phyloP scores from a whole-genome alignment of 2,329 filamentous ascomycete species.

The Lecanicillium sp. region DNA sequence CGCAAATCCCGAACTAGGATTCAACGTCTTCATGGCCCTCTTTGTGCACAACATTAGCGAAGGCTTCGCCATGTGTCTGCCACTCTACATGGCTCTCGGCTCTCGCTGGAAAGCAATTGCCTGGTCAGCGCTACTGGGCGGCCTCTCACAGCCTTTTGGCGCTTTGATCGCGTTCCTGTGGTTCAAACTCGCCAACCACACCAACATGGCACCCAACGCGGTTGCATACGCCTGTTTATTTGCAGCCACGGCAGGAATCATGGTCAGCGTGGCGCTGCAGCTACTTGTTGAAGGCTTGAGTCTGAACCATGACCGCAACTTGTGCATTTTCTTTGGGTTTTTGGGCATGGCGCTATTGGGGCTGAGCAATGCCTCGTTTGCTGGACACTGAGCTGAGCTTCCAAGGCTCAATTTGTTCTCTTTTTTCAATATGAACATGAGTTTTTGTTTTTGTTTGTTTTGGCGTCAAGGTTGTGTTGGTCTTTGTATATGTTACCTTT shows the following conservation, averaged over 20 bases:
- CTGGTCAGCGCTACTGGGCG: constrained; percentile 77
- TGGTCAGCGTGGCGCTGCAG: constrained; percentile 87
- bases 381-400: constrained; percentile 37
- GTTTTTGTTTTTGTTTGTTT: no score
- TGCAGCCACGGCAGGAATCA: constrained; percentile 83
- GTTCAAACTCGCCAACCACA: constrained; percentile 62
- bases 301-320: constrained; percentile 67
- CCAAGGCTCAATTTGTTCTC: neutral
- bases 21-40: constrained; percentile 88
- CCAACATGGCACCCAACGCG: constrained; percentile 40
- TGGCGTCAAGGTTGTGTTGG: no score
- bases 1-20: constrained; percentile 78
- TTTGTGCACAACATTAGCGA: constrained; percentile 99
- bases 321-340: constrained; percentile 77
- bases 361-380: constrained; percentile 75
- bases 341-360: constrained; percentile 83
- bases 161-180: constrained; percentile 77
- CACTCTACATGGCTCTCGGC: constrained; percentile 82
- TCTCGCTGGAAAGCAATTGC: constrained; percentile 75
- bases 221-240: constrained; percentile 75
- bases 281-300: constrained; percentile 80
- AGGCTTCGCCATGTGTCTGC: constrained; percentile 88
- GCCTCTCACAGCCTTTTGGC: constrained; percentile 78
- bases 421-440: neutral
- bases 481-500: no score